Percentiles rank a stretch among this genome's conserved stretches.
Conservation (phyloP, 805 yeast species). For the Cyberlindnera japonica region DNA sequence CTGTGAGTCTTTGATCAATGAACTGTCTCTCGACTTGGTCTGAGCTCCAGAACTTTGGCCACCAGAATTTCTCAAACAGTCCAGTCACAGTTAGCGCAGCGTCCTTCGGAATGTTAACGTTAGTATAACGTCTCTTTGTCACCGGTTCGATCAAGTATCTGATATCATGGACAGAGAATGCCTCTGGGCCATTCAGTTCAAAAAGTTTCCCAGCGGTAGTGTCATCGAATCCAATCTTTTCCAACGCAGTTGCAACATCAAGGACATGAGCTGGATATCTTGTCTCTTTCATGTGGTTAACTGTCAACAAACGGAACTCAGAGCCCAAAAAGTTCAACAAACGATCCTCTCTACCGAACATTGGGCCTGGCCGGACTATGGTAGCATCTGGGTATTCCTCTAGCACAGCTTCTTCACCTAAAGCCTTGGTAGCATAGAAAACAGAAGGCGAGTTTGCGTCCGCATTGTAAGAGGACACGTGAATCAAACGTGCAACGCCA, state of each 20-base stretch:
- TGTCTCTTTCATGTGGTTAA: slow-evolving; percentile 59
- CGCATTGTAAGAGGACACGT: slow-evolving; percentile 79
- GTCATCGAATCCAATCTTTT: slow-evolving; percentile 76
- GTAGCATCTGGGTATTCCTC: slow-evolving; percentile 71
- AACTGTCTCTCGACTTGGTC: slow-evolving; percentile 75
- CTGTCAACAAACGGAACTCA: slow-evolving; percentile 58
- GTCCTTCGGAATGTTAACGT: slow-evolving; percentile 37
- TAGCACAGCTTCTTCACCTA: slow-evolving; percentile 68
- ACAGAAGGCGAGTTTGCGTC: slow-evolving; percentile 61
- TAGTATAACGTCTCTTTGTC: slow-evolving; percentile 40
- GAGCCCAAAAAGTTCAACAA: slow-evolving; percentile 59
- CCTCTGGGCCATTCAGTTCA: slow-evolving; percentile 73
- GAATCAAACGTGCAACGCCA: slow-evolving; percentile 70
- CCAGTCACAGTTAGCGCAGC: slow-evolving; percentile 34
- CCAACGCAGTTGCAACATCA: slow-evolving; percentile 78
- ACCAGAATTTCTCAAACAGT: slow-evolving; percentile 39
- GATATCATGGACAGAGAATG: slow-evolving; percentile 56
- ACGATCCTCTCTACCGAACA: slow-evolving; percentile 72
- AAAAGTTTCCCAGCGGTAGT: slow-evolving; percentile 71
- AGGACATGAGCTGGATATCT: slow-evolving; percentile 69
- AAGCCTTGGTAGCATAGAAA: slow-evolving; percentile 76
- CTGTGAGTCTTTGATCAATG: slow-evolving; percentile 61
- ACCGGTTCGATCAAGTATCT: slow-evolving; percentile 67
- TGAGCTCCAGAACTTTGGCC: slow-evolving; percentile 50
- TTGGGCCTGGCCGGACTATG: slow-evolving; percentile 80